Evolutionary conservation across 805 yeast genomes (phyloP).

Genomic region (Wilhelminamyces savonicus): DNA sequence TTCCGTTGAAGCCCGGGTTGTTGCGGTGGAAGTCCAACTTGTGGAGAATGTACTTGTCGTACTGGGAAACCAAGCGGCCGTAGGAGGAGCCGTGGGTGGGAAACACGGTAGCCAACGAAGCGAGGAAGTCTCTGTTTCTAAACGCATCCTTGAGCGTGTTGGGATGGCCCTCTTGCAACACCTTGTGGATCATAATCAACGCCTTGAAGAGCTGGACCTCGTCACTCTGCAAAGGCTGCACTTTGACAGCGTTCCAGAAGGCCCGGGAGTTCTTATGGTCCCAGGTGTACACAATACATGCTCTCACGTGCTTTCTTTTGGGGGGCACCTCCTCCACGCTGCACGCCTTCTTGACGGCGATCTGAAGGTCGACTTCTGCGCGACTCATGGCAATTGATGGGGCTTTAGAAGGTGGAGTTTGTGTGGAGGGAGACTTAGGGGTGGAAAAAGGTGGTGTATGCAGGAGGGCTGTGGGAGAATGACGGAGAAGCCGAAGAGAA

Average conservation of each 20-base stretch:
- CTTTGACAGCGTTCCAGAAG: slow-evolving; percentile 78
- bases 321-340: slow-evolving; percentile 86
- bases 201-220: slow-evolving; percentile 85
- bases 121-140: slow-evolving; percentile 70
- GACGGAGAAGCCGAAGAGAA: no score
- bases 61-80: slow-evolving; percentile 70
- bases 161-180: slow-evolving; percentile 97
- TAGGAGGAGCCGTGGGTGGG: slow-evolving; percentile 44
- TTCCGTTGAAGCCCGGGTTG: slow-evolving; percentile 89
- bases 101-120: slow-evolving; percentile 57
- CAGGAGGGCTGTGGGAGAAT: no score
- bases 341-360: slow-evolving; percentile 76
- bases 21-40: slow-evolving; percentile 78
- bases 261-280: slow-evolving; percentile 81
- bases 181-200: slow-evolving; percentile 79
- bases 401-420: no score
- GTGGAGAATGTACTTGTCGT: slow-evolving; percentile 59
- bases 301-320: slow-evolving; percentile 91
- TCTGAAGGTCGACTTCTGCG: slow-evolving; percentile 41
- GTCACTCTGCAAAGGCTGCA: slow-evolving; percentile 73
- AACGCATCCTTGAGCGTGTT: slow-evolving; percentile 75
- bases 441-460: no score
- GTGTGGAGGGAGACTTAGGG: no score
- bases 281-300: slow-evolving; percentile 95
- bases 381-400: slow-evolving; percentile 27